A percentile compares a stretch with the other conserved stretches of the same genome.
Evolutionary conservation across 192 early-diverging fungal genomes (phyloP).

Genomic region (Gaertneriomyces semiglobifer): DNA sequence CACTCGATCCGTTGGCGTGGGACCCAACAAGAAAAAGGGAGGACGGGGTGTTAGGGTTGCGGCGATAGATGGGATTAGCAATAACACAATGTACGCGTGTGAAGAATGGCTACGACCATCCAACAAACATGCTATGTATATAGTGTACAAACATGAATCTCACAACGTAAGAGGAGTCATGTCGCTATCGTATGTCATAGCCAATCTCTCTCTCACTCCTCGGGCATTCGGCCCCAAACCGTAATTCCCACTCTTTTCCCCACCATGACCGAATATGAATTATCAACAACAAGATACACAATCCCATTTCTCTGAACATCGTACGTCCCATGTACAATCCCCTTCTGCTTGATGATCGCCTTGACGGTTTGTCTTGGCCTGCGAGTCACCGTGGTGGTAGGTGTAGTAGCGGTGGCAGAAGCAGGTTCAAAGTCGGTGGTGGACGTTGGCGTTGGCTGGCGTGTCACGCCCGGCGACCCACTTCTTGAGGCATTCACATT

Average conservation of each 20-base stretch:
- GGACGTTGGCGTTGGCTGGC: not conserved
- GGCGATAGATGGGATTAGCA: too few species aligned
- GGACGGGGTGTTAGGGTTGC: too few species aligned
- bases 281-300: slow-evolving; percentile 43
- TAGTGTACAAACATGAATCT: too few species aligned
- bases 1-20: too few species aligned
- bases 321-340: not conserved
- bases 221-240: slow-evolving; percentile 10
- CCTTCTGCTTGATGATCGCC: not conserved
- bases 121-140: too few species aligned
- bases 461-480: not conserved
- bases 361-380: not conserved
- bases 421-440: not conserved
- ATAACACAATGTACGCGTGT: too few species aligned
- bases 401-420: not conserved
- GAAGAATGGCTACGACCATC: too few species aligned
- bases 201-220: not conserved
- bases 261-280: slow-evolving; percentile 33
- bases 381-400: not conserved
- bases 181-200: too few species aligned
- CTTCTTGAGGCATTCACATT: not conserved
- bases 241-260: slow-evolving; percentile 29
- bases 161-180: too few species aligned
- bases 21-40: too few species aligned
- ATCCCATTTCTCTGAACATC: not conserved